Evolutionary conservation across 2,329 filamentous ascomycete genomes (phyloP).

Genomic region (Aspergillus costaricaensis): DNA sequence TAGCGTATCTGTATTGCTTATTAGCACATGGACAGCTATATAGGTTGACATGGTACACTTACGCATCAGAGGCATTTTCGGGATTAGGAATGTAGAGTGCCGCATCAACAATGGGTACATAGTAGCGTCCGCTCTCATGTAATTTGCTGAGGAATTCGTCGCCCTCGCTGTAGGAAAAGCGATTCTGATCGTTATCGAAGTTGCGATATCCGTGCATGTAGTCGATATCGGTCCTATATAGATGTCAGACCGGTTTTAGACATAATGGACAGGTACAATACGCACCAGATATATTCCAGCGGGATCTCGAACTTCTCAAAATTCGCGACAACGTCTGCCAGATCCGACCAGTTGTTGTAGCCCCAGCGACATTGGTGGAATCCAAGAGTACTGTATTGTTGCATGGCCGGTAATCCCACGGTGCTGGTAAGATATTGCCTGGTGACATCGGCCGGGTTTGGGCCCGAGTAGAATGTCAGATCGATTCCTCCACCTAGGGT

Average conservation of each 20-base stretch:
- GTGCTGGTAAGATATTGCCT: slow-evolving; percentile 69
- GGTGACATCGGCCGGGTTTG: slow-evolving; percentile 67
- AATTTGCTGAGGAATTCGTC: slow-evolving; percentile 55
- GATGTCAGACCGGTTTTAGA: neutral
- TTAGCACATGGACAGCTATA: neutral
- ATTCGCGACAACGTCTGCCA: slow-evolving; percentile 60
- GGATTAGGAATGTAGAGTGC: slow-evolving; percentile 74
- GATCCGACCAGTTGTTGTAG: slow-evolving; percentile 70
- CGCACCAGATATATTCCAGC: slow-evolving; percentile 53
- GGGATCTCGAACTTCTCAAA: slow-evolving; percentile 60
- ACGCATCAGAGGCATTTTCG: slow-evolving; percentile 66
- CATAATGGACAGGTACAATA: neutral
- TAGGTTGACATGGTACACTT: slow-evolving; percentile 47
- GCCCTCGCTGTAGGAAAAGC: slow-evolving; percentile 54
- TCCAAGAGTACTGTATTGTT: slow-evolving; percentile 79
- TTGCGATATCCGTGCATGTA: slow-evolving; percentile 64
- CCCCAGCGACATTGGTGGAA: slow-evolving; percentile 85
- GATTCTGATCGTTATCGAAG: slow-evolving; percentile 58
- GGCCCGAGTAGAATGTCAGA: slow-evolving; percentile 76
- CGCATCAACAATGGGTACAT: slow-evolving; percentile 62
- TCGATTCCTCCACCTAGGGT: slow-evolving; percentile 75
- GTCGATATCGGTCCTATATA: slow-evolving; percentile 49
- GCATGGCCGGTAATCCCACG: slow-evolving; percentile 72
- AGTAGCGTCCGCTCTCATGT: slow-evolving; percentile 58
- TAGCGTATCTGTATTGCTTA: slow-evolving; percentile 47